Percentiles rank a stretch among this genome's conserved stretches.
Conservation (phyloP, 2,329 filamentous ascomycete genomes). For the Dothidotthia symphoricarpi region DNA sequence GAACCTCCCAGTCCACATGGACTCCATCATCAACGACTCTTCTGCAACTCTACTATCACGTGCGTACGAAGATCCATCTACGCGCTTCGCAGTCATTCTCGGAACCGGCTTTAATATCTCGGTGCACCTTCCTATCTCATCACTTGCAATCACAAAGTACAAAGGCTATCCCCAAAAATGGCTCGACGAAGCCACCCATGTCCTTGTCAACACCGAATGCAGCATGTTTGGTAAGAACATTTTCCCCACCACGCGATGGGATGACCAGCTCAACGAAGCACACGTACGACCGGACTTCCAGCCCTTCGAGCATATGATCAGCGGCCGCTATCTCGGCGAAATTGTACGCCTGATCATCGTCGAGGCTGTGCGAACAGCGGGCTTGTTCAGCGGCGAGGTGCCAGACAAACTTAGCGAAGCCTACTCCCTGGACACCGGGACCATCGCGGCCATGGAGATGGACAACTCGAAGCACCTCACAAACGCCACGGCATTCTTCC, state of each 20-base stretch:
- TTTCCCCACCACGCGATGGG: conserved; percentile 60
- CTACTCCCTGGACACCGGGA: conserved; percentile 60
- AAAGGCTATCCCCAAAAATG: conserved; percentile 55
- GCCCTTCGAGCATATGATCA: conserved; percentile 63
- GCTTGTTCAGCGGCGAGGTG: conserved; percentile 57
- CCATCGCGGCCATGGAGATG: conserved; percentile 58
- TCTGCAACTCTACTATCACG: conserved; percentile 61
- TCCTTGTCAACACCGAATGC: conserved; percentile 65
- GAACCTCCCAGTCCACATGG: conserved; percentile 58
- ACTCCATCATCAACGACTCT: conserved; percentile 64
- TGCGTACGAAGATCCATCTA: conserved; percentile 60
- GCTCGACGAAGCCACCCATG: conserved; percentile 58
- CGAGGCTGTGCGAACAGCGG: conserved; percentile 57
- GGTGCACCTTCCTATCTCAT: conserved; percentile 58
- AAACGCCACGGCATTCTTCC: conserved; percentile 48
- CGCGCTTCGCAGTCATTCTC: conserved; percentile 62
- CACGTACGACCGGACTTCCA: conserved; percentile 63
- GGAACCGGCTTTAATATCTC: conserved; percentile 65
- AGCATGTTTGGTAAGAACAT: conserved; percentile 64
- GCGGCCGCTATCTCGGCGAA: conserved; percentile 63
- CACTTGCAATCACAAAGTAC: conserved; percentile 57
- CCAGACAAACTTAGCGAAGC: conserved; percentile 56
- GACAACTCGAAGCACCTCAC: conserved; percentile 43
- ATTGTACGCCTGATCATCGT: conserved; percentile 61
- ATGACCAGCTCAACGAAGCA: conserved; percentile 57